Evolutionary conservation across 2,329 filamentous ascomycete genomes (phyloP).

Genomic region (Aspergillus unguis): DNA sequence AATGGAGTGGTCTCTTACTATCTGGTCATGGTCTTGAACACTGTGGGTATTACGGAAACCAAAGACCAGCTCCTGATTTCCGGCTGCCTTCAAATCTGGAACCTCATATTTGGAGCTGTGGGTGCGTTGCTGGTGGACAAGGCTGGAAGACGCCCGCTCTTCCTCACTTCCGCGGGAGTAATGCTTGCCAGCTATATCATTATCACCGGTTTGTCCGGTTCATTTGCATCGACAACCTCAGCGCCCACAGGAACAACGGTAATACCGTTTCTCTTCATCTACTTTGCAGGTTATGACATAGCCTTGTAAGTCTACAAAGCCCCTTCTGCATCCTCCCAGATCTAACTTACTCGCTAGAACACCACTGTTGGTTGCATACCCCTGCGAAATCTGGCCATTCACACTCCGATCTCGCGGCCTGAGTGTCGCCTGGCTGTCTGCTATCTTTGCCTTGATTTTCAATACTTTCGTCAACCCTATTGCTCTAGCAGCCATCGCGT

Average conservation of each 20-base stretch:
- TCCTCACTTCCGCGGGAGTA: slow-evolving; percentile 15
- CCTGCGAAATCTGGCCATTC: slow-evolving; percentile 26
- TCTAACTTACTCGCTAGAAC: slow-evolving; percentile 13
- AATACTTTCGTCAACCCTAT: slow-evolving; percentile 24
- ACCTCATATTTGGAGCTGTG: slow-evolving; percentile 19
- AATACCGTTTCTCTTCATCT: slow-evolving; percentile 29
- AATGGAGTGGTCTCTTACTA: slow-evolving; percentile 26
- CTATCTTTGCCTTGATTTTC: slow-evolving; percentile 18
- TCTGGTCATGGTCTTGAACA: slow-evolving; percentile 15
- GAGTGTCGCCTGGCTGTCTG: slow-evolving; percentile 19
- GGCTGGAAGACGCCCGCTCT: slow-evolving; percentile 21
- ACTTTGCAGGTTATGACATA: slow-evolving; percentile 26
- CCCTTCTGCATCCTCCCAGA: neutral
- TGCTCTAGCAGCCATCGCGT: slow-evolving; percentile 20
- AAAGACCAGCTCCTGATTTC: slow-evolving; percentile 18
- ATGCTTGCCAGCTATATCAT: slow-evolving; percentile 23
- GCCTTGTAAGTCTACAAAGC: slow-evolving; percentile 17
- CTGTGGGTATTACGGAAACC: slow-evolving; percentile 20
- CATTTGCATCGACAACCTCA: slow-evolving; percentile 16
- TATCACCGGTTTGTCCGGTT: slow-evolving; percentile 24
- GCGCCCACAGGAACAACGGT: slow-evolving; percentile 23
- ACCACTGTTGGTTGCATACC: slow-evolving; percentile 21
- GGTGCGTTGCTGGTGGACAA: slow-evolving; percentile 20
- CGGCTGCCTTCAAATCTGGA: slow-evolving; percentile 23
- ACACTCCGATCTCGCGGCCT: slow-evolving; percentile 24